A percentile compares a stretch with the other conserved stretches of the same genome.
phyloP scores from a whole-genome alignment of 1,284 basidiomycete species.

The Cystobasidiaceae sp. region DNA sequence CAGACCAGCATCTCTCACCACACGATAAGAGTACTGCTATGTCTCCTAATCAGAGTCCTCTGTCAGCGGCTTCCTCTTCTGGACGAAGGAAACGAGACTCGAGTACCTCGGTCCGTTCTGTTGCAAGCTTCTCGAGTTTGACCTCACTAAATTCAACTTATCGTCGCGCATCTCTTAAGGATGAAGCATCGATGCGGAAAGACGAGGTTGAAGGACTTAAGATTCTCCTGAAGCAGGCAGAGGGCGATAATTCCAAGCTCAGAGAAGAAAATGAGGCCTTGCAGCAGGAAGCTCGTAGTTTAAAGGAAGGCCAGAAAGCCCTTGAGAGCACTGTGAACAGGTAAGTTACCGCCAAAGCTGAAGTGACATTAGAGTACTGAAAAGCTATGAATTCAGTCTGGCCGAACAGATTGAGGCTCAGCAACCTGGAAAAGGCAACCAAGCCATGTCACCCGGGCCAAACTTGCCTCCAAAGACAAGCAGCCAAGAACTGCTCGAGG shows the following conservation, averaged over 20 bases:
- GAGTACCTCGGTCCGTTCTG: neutral
- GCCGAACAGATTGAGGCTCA: conserved; percentile 37
- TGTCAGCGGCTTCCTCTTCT: neutral
- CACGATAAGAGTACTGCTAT: neutral
- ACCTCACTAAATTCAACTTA: conserved; percentile 11
- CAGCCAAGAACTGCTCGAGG: conserved; percentile 50
- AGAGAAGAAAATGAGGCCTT: conserved; percentile 60
- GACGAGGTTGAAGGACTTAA: conserved; percentile 42
- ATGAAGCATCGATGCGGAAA: conserved; percentile 36
- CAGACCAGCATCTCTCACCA: conserved; percentile 7
- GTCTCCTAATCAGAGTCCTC: conserved; percentile 13
- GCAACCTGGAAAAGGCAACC: conserved; percentile 46
- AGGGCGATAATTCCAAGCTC: conserved; percentile 67
- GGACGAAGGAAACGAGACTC: conserved; percentile 12
- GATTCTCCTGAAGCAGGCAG: conserved; percentile 72
- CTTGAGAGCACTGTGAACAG: conserved; percentile 71
- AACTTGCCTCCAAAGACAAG: conserved; percentile 43
- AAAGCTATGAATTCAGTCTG: conserved; percentile 34
- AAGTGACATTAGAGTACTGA: conserved; percentile 46
- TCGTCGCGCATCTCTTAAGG: conserved; percentile 30
- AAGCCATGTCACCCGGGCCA: conserved; percentile 37
- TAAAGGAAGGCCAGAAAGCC: conserved; percentile 52
- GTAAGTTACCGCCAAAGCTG: conserved; percentile 40
- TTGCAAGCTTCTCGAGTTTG: conserved; percentile 7
- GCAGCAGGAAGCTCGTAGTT: conserved; percentile 55